phyloP scores from a whole-genome alignment of 2,329 filamentous ascomycete genomes.

The Escovopsis weberi region DNA sequence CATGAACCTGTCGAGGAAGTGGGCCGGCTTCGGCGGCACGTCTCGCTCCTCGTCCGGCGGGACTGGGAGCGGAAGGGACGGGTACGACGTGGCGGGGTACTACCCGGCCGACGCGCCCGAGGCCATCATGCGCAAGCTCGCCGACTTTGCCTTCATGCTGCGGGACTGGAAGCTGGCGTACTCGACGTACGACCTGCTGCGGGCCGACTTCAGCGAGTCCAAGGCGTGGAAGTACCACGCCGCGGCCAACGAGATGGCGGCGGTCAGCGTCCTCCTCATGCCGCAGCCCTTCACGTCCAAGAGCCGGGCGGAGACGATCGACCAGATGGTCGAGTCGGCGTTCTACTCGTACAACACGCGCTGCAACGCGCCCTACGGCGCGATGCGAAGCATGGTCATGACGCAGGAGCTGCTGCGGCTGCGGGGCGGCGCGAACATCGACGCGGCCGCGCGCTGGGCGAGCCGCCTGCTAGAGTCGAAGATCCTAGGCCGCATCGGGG shows the following conservation, averaged over 20 bases:
- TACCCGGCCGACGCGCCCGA: constrained; percentile 77
- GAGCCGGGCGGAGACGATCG: constrained; percentile 63
- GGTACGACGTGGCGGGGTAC: constrained; percentile 70
- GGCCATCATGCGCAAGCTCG: constrained; percentile 82
- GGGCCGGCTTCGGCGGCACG: constrained; percentile 62
- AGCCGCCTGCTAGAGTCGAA: constrained; percentile 65
- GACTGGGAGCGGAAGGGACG: constrained; percentile 38
- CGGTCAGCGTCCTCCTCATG: constrained; percentile 66
- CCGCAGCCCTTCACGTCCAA: constrained; percentile 60
- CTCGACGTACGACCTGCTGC: constrained; percentile 80
- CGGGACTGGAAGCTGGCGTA: constrained; percentile 89
- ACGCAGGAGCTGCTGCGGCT: constrained; percentile 71
- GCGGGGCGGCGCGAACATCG: constrained; percentile 63
- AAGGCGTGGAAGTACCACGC: constrained; percentile 97
- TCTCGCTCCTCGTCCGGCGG: constrained; percentile 45
- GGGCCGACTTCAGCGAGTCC: constrained; percentile 81
- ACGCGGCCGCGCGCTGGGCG: constrained; percentile 80
- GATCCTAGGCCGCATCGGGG: constrained; percentile 59
- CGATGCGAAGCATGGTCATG: constrained; percentile 61
- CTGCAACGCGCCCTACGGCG: constrained; percentile 65
- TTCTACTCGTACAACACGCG: constrained; percentile 86
- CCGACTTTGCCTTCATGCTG: constrained; percentile 93
- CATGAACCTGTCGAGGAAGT: constrained; percentile 84
- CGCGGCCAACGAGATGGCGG: constrained; percentile 89
- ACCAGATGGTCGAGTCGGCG: constrained; percentile 77